A percentile compares a stretch with the other conserved stretches of the same genome.
phyloP scores from a whole-genome alignment of 768 basidiomycete species.

The Rhodotorula diobovata region DNA sequence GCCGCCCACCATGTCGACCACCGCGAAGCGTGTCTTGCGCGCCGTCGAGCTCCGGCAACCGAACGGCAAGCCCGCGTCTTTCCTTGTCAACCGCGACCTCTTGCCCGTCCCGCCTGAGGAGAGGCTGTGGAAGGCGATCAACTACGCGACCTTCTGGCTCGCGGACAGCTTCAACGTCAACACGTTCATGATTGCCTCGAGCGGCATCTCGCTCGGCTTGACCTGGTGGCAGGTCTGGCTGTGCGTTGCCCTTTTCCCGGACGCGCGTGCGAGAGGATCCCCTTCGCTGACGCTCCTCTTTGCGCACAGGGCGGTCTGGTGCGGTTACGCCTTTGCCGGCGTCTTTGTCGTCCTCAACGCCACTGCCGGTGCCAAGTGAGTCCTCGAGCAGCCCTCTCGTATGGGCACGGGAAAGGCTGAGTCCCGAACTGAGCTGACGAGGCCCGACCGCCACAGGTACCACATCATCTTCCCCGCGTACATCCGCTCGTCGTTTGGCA shows the following conservation, averaged over 20 bases:
- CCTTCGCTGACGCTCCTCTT: background rate
- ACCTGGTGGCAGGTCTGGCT: constrained; percentile 85
- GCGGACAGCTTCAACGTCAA: constrained; percentile 59
- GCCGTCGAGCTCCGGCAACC: constrained; percentile 11
- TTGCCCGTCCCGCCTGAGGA: constrained; percentile 17
- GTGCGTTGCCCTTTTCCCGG: background rate
- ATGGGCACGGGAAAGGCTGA: too few species aligned
- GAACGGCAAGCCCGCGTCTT: background rate
- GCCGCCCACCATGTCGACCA: background rate
- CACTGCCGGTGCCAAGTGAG: constrained; percentile 59
- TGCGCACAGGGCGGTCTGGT: constrained; percentile 58
- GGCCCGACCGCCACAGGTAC: background rate
- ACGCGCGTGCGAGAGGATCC: too few species aligned
- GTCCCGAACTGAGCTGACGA: background rate
- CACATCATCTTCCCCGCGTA: constrained; percentile 54
- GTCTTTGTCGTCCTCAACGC: constrained; percentile 74
- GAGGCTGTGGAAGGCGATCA: constrained; percentile 12
- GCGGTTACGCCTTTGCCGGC: constrained; percentile 56
- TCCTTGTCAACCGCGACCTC: constrained; percentile 25
- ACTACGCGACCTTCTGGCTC: constrained; percentile 44
- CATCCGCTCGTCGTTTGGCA: constrained; percentile 66
- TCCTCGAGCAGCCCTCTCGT: too few species aligned
- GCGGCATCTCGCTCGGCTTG: constrained; percentile 54
- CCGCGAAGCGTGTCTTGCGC: background rate
- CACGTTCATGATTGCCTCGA: constrained; percentile 48